A percentile compares a stretch with the other conserved stretches of the same genome.
Conservation (phyloP, 2,329 filamentous ascomycete species). For the Myriosclerotinia duriaeana region DNA sequence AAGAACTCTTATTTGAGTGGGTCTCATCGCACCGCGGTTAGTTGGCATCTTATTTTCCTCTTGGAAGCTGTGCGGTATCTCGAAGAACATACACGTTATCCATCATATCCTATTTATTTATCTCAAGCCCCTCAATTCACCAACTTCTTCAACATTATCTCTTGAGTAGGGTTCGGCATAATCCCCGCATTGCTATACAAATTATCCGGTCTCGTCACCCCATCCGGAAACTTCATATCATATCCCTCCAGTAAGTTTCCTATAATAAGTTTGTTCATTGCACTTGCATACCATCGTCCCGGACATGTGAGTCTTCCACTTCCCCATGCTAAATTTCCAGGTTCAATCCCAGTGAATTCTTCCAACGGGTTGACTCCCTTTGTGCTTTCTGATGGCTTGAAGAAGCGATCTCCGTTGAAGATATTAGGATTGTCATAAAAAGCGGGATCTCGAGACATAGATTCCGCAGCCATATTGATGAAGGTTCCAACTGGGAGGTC, state of each 20-base stretch:
- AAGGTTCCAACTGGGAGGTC: slow-evolving; percentile 36
- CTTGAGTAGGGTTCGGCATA: neutral
- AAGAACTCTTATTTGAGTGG: too few relatives aligned
- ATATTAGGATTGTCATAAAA: slow-evolving; percentile 3
- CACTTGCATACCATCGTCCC: slow-evolving; percentile 8
- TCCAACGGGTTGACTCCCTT: neutral
- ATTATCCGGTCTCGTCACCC: neutral
- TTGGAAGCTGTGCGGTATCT: too few relatives aligned
- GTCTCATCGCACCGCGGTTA: too few relatives aligned
- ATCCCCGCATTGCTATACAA: slow-evolving; percentile 3
- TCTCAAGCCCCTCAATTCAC: too few relatives aligned
- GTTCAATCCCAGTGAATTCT: slow-evolving; percentile 14
- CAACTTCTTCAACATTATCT: slow-evolving; percentile 9
- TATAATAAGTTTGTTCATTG: slow-evolving; percentile 25
- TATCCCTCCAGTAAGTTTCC: slow-evolving; percentile 39
- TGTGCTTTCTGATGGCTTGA: slow-evolving; percentile 26
- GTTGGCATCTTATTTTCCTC: too few relatives aligned
- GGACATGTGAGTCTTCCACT: slow-evolving; percentile 20
- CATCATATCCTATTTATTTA: too few relatives aligned
- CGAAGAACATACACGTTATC: too few relatives aligned
- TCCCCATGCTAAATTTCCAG: slow-evolving; percentile 25
- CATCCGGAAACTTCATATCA: slow-evolving; percentile 28
- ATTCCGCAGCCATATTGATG: slow-evolving; percentile 32
- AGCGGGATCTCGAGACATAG: slow-evolving; percentile 12
- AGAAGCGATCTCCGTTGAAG: slow-evolving; percentile 36